Conservation (phyloP, 1,284 basidiomycete species). For the Tylopilus sp. region DNA sequence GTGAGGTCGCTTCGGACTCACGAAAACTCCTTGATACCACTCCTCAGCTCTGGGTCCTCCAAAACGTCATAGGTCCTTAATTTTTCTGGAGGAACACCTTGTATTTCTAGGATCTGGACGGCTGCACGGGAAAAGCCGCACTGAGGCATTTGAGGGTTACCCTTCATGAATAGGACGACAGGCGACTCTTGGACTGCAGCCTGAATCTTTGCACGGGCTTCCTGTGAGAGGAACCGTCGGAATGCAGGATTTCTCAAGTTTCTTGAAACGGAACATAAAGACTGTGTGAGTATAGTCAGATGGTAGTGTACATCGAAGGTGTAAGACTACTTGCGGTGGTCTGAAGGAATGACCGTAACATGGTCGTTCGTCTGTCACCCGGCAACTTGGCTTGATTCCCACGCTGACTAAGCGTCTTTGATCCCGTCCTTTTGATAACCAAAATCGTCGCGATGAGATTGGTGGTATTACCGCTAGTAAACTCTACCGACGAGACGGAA, state of each 20-base stretch:
- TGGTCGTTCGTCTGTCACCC: slow-evolving; percentile 8
- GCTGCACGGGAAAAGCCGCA: slow-evolving; percentile 97
- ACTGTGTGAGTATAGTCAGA: slow-evolving; percentile 19
- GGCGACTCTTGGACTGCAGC: slow-evolving; percentile 53
- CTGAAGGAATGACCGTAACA: slow-evolving; percentile 38
- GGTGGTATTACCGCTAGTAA: too few relatives aligned
- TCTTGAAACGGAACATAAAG: slow-evolving; percentile 15
- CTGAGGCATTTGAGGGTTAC: slow-evolving; percentile 79
- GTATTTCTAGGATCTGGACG: slow-evolving; percentile 86
- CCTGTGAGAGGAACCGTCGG: slow-evolving; percentile 44
- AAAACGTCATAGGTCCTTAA: slow-evolving; percentile 88
- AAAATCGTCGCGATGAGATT: too few relatives aligned
- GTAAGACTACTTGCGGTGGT: slow-evolving; percentile 14
- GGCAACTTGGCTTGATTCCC: too few relatives aligned
- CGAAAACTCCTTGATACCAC: slow-evolving; percentile 94
- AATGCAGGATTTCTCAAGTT: slow-evolving; percentile 8
- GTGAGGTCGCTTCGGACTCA: slow-evolving; percentile 40
- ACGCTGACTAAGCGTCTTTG: neutral
- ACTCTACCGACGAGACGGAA: too few relatives aligned
- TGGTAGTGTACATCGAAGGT: too few relatives aligned
- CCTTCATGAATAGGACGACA: slow-evolving; percentile 87
- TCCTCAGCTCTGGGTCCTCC: slow-evolving; percentile 79
- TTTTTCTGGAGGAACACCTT: slow-evolving; percentile 78
- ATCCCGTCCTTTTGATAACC: too few relatives aligned
- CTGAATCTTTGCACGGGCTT: slow-evolving; percentile 39